Evolutionary conservation across 306 rosid genomes (phyloP).

Genomic region (Prunus mongolica): DNA sequence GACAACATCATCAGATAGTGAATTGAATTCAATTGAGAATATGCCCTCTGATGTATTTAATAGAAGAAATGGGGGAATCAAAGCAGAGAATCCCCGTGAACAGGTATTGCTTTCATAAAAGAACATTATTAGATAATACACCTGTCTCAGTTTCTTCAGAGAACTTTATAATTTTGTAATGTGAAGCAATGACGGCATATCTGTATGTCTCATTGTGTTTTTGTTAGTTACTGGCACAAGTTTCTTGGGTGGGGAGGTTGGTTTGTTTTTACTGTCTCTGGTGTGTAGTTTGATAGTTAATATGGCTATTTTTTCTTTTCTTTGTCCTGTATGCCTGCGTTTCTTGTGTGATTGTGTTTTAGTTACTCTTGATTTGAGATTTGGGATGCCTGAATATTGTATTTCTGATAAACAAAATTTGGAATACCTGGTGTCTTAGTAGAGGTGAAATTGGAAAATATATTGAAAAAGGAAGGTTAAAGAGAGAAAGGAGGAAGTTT

Average conservation of each 20-base stretch:
- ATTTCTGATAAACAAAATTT: background rate
- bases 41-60: conserved; percentile 26
- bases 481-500: background rate
- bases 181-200: background rate
- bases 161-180: background rate
- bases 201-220: background rate
- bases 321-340: background rate
- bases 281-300: background rate
- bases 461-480: background rate
- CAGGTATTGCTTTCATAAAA: conserved; percentile 32
- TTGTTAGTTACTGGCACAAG: background rate
- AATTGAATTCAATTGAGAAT: conserved; percentile 30
- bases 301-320: background rate
- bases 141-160: background rate
- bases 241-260: too few relatives aligned
- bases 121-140: background rate
- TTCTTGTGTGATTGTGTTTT: background rate
- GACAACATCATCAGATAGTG: conserved; percentile 33
- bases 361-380: background rate
- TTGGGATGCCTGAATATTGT: background rate
- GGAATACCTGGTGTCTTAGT: background rate
- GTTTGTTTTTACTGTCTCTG: background rate
- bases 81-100: conserved; percentile 34
- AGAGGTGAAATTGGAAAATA: background rate
- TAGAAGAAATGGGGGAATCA: conserved; percentile 30